A percentile compares a stretch with the other conserved stretches of the same genome.
phyloP scores from a whole-genome alignment of 306 rosid genomes.

The Astragalus glycyphyllos region DNA sequence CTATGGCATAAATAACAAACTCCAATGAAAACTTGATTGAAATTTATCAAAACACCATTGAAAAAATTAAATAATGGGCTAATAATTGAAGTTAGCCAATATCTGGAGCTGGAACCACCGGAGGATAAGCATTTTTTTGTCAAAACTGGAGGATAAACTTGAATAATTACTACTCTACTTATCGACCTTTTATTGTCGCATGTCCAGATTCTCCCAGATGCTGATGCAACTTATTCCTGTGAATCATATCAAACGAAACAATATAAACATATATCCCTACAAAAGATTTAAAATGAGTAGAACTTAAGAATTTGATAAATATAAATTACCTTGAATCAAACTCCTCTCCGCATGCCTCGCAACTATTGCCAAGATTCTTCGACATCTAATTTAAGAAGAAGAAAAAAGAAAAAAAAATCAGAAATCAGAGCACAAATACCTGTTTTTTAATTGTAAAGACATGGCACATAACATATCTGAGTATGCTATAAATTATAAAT shows the following conservation, averaged over 20 bases:
- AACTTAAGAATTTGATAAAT: background rate
- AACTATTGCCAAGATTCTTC: conserved; percentile 60
- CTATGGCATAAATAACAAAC: conserved; percentile 23
- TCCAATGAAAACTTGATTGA: conserved; percentile 16
- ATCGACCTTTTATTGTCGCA: conserved; percentile 62
- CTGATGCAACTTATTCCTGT: conserved; percentile 77
- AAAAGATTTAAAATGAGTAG: background rate
- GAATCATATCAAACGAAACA: conserved; percentile 38
- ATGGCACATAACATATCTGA: background rate
- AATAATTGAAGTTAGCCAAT: conserved; percentile 26
- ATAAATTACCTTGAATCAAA: conserved; percentile 80
- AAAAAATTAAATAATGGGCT: conserved; percentile 51
- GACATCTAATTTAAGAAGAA: conserved; percentile 52
- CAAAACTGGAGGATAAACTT: background rate
- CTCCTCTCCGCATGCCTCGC: conserved; percentile 83
- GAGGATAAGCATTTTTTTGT: too few relatives aligned
- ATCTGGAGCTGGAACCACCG: conserved; percentile 10
- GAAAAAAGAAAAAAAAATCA: conserved; percentile 5
- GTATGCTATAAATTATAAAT: background rate
- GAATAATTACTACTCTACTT: conserved; percentile 26
- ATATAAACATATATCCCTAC: conserved; percentile 1
- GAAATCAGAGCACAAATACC: conserved; percentile 37
- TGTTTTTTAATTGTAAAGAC: conserved; percentile 24
- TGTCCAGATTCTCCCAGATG: conserved; percentile 92
- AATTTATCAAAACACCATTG: conserved; percentile 16